These are phyloP conservation scores for Oryza glaberrima DNA, from an alignment of 176 grass and related monocot species.

Conservation along the genomic window DNA sequence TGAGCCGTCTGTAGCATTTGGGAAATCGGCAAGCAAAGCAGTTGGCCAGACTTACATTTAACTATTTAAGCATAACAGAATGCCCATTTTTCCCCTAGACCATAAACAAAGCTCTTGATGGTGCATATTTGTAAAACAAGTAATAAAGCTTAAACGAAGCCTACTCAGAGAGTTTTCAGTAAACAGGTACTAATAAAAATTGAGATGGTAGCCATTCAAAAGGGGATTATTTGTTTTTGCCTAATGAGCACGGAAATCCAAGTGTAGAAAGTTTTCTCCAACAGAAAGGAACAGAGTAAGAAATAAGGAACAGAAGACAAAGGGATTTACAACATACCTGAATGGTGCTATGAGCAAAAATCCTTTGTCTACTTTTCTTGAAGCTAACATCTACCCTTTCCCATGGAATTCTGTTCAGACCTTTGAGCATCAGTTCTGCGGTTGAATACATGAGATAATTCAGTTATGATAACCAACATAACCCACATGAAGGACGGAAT, in stretches of 20 bases:
- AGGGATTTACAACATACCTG: constrained; percentile 55
- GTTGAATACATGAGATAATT: constrained; percentile 2
- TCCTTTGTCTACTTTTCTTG: constrained; percentile 70
- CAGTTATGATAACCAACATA: constrained; percentile 26
- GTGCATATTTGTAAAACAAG: neutral
- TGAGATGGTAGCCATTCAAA: neutral
- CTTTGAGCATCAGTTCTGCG: constrained; percentile 83
- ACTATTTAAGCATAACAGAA: neutral
- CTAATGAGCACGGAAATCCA: neutral
- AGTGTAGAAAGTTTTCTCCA: neutral
- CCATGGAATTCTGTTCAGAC: constrained; percentile 84
- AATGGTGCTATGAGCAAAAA: constrained; percentile 95
- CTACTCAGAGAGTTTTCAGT: neutral
- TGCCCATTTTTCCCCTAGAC: neutral
- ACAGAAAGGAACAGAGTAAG: neutral
- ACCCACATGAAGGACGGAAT: neutral
- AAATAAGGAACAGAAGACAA: constrained; percentile 9
- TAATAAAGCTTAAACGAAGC: neutral
- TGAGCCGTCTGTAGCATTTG: neutral
- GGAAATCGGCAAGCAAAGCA: constrained; percentile 27
- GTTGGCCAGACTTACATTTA: constrained; percentile 1
- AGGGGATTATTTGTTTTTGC: neutral
- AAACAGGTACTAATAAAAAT: neutral
- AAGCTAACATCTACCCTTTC: constrained; percentile 98
- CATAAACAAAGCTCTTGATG: neutral